Percentiles rank a stretch among this genome's conserved stretches.
These are phyloP conservation scores for Wallemia hederae DNA, from an alignment of 1,284 basidiomycete species.

Conservation along the genomic window DNA sequence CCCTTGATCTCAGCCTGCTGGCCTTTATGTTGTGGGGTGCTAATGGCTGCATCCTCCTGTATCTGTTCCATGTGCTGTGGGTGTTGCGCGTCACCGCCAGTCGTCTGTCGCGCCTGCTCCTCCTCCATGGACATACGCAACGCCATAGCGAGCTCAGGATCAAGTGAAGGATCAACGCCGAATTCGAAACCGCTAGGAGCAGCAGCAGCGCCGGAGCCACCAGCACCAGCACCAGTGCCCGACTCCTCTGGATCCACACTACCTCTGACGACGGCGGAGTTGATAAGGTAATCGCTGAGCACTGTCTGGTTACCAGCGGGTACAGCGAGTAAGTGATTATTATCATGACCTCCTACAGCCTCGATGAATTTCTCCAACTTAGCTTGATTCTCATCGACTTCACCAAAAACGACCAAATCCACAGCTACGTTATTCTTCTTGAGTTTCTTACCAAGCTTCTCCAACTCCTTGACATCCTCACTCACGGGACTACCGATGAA, in stretches of 20 bases:
- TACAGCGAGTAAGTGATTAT: constrained; percentile 43
- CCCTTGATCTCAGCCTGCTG: constrained; percentile 6
- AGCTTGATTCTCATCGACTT: constrained; percentile 17
- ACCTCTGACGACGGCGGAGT: constrained; percentile 54
- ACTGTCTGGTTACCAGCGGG: constrained; percentile 40
- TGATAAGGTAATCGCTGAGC: constrained; percentile 52
- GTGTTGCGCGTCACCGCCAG: constrained; percentile 16
- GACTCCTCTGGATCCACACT: constrained; percentile 28
- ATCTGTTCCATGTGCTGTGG: constrained; percentile 6
- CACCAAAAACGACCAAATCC: constrained; percentile 51
- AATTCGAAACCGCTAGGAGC: constrained; percentile 42
- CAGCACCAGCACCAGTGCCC: constrained; percentile 19
- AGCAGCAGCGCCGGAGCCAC: constrained; percentile 14
- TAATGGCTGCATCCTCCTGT: constrained; percentile 8
- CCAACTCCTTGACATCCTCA: constrained; percentile 41
- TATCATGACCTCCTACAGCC: constrained; percentile 14
- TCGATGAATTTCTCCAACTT: constrained; percentile 16
- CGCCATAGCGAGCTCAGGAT: constrained; percentile 93
- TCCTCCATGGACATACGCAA: constrained; percentile 84
- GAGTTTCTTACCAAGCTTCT: constrained; percentile 75
- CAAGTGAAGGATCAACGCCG: constrained; percentile 74
- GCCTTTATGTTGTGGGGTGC: constrained; percentile 1
- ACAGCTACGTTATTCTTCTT: constrained; percentile 99
- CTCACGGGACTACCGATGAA: constrained; percentile 69
- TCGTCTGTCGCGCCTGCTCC: constrained; percentile 67